Percentiles rank a stretch among this genome's conserved stretches.
phyloP scores from a whole-genome alignment of 2,329 filamentous ascomycete genomes.

The Cladosporium cucumerinum region DNA sequence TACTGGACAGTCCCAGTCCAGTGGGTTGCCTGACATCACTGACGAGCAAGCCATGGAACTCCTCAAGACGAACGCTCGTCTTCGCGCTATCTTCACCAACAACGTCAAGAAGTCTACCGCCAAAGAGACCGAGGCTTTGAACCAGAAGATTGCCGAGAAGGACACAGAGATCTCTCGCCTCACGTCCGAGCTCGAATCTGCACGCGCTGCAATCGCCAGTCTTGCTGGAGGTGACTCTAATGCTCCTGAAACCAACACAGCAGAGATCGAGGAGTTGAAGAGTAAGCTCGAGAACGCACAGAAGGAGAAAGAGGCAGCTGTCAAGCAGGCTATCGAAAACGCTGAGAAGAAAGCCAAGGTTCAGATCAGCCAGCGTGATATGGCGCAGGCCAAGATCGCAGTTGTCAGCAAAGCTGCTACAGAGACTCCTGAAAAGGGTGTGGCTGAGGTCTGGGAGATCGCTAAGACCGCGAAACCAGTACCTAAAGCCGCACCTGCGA shows the following conservation, averaged over 20 bases:
- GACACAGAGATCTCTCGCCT: slow-evolving; percentile 30
- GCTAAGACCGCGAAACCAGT: slow-evolving; percentile 59
- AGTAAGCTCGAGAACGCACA: slow-evolving; percentile 28
- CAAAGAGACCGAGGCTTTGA: slow-evolving; percentile 41
- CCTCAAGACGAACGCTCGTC: slow-evolving; percentile 47
- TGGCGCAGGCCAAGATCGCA: slow-evolving; percentile 66
- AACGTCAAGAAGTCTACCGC: slow-evolving; percentile 55
- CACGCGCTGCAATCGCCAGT: slow-evolving; percentile 9
- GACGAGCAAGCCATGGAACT: slow-evolving; percentile 51
- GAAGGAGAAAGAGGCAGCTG: slow-evolving; percentile 30
- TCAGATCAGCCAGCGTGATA: slow-evolving; percentile 68
- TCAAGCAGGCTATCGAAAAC: slow-evolving; percentile 25
- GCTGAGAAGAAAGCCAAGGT: slow-evolving; percentile 59
- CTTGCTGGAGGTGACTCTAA: neutral
- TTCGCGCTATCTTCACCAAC: slow-evolving; percentile 50
- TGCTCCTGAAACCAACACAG: slow-evolving; percentile 6
- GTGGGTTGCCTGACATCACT: slow-evolving; percentile 31
- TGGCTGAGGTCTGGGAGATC: slow-evolving; percentile 81
- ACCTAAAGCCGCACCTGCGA: slow-evolving; percentile 22
- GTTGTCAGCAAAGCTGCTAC: slow-evolving; percentile 76
- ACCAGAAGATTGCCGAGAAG: slow-evolving; percentile 30
- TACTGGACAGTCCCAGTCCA: slow-evolving; percentile 12
- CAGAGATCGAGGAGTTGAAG: slow-evolving; percentile 25
- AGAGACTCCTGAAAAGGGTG: slow-evolving; percentile 80
- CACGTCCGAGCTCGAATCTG: slow-evolving; percentile 18